Evolutionary conservation across 257 asterid genomes (phyloP).

Genomic region (Ligustrum vulgare): DNA sequence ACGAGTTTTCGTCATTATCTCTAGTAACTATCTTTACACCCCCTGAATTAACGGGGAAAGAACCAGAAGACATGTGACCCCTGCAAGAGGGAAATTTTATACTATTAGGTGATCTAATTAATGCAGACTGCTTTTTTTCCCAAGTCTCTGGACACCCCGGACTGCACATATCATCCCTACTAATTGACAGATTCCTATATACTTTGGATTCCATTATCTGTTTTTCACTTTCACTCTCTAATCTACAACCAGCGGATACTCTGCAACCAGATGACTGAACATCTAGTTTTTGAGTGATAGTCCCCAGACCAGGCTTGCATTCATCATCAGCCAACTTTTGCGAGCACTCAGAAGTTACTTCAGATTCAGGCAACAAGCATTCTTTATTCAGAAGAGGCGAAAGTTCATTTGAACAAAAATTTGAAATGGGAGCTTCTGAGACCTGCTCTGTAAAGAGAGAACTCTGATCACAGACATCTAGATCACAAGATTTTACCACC

Average conservation of each 20-base stretch:
- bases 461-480: conserved; percentile 45
- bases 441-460: conserved; percentile 70
- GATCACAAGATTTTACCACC: conserved; percentile 37
- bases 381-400: conserved; percentile 43
- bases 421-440: conserved; percentile 53
- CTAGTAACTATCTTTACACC: conserved; percentile 72
- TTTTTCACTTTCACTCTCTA: conserved; percentile 50
- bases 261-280: conserved; percentile 51
- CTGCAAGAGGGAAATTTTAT: conserved; percentile 47
- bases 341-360: conserved; percentile 57
- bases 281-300: conserved; percentile 44
- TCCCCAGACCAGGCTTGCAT: conserved; percentile 62
- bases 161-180: conserved; percentile 37
- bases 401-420: conserved; percentile 35
- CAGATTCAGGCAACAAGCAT: conserved; percentile 65
- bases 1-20: conserved; percentile 82
- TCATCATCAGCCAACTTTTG: conserved; percentile 63
- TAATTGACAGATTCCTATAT: conserved; percentile 50
- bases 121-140: conserved; percentile 52
- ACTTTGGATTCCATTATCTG: conserved; percentile 37
- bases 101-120: conserved; percentile 63
- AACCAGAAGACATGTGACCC: conserved; percentile 51
- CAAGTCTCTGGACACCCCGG: conserved; percentile 38
- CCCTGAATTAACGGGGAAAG: conserved; percentile 46
- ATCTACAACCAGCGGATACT: not conserved